phyloP scores from a whole-genome alignment of 2,329 filamentous ascomycete genomes.

The Botrytis paeoniae region DNA sequence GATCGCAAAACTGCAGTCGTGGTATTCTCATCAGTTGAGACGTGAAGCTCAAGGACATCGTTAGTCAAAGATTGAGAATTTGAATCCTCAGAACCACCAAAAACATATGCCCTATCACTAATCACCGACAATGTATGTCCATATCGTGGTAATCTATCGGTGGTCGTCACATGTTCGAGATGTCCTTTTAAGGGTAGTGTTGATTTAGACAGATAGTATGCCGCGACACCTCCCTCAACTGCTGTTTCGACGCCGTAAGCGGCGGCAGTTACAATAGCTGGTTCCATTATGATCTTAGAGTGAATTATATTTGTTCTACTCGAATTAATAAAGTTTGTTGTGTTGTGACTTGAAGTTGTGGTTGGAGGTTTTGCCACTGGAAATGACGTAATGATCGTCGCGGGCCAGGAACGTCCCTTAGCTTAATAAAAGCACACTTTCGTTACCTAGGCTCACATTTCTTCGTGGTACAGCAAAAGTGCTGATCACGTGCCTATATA shows the following conservation, averaged over 20 bases:
- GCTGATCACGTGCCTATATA: background rate
- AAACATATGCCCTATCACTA: constrained; percentile 16
- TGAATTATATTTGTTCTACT: background rate
- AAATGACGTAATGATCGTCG: constrained; percentile 2
- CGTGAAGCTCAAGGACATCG: constrained; percentile 14
- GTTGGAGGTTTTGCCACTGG: background rate
- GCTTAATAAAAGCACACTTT: background rate
- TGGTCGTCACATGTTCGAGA: constrained; percentile 11
- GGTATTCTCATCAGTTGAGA: constrained; percentile 8
- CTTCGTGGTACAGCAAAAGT: background rate
- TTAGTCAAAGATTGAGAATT: background rate
- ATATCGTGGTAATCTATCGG: background rate
- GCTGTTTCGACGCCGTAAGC: constrained; percentile 2
- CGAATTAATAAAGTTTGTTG: background rate
- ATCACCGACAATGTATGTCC: constrained; percentile 12
- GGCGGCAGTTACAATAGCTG: background rate
- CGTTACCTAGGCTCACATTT: background rate
- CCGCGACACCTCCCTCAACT: constrained; percentile 11
- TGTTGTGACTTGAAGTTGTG: background rate
- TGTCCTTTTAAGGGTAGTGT: constrained; percentile 4
- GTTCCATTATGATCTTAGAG: constrained; percentile 16
- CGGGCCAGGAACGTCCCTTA: background rate
- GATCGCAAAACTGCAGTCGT: constrained; percentile 10
- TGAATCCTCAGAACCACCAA: background rate
- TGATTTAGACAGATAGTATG: constrained; percentile 12